These are phyloP conservation scores for Prunus mira DNA, from an alignment of 306 rosid genomes.

Conservation along the genomic window DNA sequence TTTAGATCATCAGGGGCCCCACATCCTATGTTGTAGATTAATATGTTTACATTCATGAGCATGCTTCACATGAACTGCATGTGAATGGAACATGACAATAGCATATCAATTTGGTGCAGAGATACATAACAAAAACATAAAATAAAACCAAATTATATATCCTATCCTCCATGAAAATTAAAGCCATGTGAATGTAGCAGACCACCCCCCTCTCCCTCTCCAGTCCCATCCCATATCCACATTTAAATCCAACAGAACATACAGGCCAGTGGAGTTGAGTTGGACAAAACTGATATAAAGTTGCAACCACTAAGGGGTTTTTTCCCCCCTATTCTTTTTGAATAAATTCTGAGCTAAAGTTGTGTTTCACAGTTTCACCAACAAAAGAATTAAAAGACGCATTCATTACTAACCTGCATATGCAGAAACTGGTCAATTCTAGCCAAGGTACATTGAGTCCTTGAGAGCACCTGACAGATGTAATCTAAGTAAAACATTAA, in stretches of 20 bases:
- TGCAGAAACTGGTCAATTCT: no score
- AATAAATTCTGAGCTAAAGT: no score
- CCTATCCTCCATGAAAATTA: not conserved
- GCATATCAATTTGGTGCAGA: constrained; percentile 4
- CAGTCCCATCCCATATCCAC: not conserved
- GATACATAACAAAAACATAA: not conserved
- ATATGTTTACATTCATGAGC: constrained; percentile 4
- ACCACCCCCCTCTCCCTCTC: not conserved
- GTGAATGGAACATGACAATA: constrained; percentile 34
- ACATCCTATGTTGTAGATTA: not conserved
- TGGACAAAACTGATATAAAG: not conserved
- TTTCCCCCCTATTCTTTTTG: no score
- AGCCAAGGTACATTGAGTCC: no score
- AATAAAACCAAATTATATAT: no score
- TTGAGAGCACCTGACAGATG: not conserved
- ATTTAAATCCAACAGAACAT: not conserved
- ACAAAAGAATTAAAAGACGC: no score
- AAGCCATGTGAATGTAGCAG: not conserved
- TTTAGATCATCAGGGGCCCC: not conserved
- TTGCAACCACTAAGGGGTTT: not conserved
- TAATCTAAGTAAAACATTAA: no score
- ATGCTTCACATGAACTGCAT: constrained; percentile 30
- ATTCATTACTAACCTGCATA: no score
- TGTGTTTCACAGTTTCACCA: no score
- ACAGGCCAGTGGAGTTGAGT: constrained; percentile 1